These are phyloP conservation scores for Sporothrix euskadiensis DNA, from an alignment of 2,329 filamentous ascomycete genomes.

Conservation along the genomic window DNA sequence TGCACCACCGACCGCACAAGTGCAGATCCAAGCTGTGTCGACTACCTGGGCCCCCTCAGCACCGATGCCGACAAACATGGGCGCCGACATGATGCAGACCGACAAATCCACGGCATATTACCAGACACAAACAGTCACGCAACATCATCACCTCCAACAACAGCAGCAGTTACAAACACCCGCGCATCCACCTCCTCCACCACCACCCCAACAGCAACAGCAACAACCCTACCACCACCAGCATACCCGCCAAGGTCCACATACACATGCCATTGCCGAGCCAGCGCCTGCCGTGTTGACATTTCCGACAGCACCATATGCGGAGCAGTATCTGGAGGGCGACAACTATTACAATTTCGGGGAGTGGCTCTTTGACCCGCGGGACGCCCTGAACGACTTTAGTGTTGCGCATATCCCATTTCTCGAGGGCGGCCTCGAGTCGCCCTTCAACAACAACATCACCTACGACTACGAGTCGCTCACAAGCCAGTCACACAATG, in stretches of 20 bases:
- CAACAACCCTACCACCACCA: neutral
- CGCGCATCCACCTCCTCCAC: neutral
- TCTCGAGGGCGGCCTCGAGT: conserved; percentile 52
- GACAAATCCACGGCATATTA: conserved; percentile 31
- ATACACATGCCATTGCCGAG: conserved; percentile 28
- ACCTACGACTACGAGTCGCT: conserved; percentile 55
- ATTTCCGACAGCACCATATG: conserved; percentile 40
- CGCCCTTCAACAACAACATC: conserved; percentile 53
- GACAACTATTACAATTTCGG: conserved; percentile 47
- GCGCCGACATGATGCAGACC: neutral
- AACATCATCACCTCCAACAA: conserved; percentile 38
- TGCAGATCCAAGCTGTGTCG: neutral
- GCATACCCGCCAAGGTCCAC: neutral
- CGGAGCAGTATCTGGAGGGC: conserved; percentile 42
- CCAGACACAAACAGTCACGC: neutral
- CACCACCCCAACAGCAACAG: neutral
- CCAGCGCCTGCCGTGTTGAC: conserved; percentile 37
- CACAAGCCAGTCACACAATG: conserved; percentile 50
- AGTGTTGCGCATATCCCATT: conserved; percentile 49
- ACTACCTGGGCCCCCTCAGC: conserved; percentile 36
- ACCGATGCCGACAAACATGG: conserved; percentile 40
- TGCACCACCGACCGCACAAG: neutral
- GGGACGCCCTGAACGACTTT: conserved; percentile 46
- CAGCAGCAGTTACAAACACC: neutral
- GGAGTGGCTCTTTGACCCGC: conserved; percentile 54